Base-by-base conservation (phyloP, 257 asterid species). In the Fraxinus americana region DNA sequence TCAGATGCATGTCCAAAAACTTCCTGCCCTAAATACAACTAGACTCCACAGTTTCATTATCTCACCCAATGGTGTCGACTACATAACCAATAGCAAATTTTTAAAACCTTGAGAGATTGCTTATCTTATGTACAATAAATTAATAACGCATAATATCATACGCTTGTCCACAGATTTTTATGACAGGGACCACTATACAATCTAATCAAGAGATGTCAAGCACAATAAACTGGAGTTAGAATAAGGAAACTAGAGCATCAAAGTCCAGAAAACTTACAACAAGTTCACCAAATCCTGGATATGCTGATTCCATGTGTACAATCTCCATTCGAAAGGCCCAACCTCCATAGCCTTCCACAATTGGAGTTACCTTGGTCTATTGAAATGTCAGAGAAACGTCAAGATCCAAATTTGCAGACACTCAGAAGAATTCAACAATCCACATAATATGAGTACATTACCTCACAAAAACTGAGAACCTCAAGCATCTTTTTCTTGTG, bases 381-480 rank as follows among this genome's bases (percentile, higher is more conserved):
- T 76, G 78, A 84, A 78, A 78, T 41, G 77, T 74, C 76, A 27
- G 86, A 83, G 27, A 71, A 30, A 68, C 63, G 72, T 84, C 74
- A 88, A 81, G 77, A 77, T 82, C 79, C 45, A 70, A 48, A 77
- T 48, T 25, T 67, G 72, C 21, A 13, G 77, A 41, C 14, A 34
- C 73, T 52, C 23, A 45, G 61, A 66, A 59, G 71, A 73, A 82
- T 74, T 29, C 70, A 85, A 14, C 17, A 10, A 63, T 63, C 35
- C 35, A 67, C 25, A 66, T 19, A 76, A 54, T 39, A 34, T 67
- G 41, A 19, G 57, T 72, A 68, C 69, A 77, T 54, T 85, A 93
- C 97, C 97, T 93, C 99, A 78, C 96, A 94, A 79, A 96, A 96
- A 85, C 97, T 96, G 82, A 96, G 99, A 87, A 96, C 98, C 77